Evolutionary conservation across 768 basidiomycete genomes (phyloP).

Genomic region (Agaricus sinodeliciosus): DNA sequence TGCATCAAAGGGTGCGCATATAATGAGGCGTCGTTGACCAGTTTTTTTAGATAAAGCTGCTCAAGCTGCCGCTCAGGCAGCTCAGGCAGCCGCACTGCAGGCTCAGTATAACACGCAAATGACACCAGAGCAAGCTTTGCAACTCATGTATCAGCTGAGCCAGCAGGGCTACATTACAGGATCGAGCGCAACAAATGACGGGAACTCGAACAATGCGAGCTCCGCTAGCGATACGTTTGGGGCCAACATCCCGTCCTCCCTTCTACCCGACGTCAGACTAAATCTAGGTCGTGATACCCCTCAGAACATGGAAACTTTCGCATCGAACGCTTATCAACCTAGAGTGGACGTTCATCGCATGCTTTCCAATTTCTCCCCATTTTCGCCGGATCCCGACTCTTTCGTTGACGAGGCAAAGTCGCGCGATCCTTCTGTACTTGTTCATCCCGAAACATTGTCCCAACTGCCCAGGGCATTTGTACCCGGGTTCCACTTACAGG

Average conservation of each 20-base stretch:
- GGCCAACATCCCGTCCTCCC: constrained; percentile 11
- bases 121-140: constrained; percentile 57
- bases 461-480: constrained; percentile 44
- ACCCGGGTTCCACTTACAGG: constrained; percentile 40
- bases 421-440: constrained; percentile 30
- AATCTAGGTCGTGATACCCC: constrained; percentile 15
- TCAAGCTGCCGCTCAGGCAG: constrained; percentile 81
- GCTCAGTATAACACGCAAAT: constrained; percentile 30
- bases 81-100: constrained; percentile 69
- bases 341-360: constrained; percentile 30
- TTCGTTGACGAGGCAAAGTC: constrained; percentile 19
- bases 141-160: constrained; percentile 53
- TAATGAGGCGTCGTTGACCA: constrained; percentile 6
- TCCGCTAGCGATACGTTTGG: constrained; percentile 13
- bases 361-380: constrained; percentile 58
- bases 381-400: constrained; percentile 69
- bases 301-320: constrained; percentile 10
- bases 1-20: constrained; percentile 11
- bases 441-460: constrained; percentile 34
- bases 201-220: neutral
- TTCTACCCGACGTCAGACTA: constrained; percentile 13
- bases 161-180: constrained; percentile 27
- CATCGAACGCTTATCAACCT: constrained; percentile 14
- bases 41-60: constrained; percentile 70
- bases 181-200: neutral